These are phyloP conservation scores for Piper betle DNA, from an alignment of 164 flowering plant genomes.

Conservation along the genomic window DNA sequence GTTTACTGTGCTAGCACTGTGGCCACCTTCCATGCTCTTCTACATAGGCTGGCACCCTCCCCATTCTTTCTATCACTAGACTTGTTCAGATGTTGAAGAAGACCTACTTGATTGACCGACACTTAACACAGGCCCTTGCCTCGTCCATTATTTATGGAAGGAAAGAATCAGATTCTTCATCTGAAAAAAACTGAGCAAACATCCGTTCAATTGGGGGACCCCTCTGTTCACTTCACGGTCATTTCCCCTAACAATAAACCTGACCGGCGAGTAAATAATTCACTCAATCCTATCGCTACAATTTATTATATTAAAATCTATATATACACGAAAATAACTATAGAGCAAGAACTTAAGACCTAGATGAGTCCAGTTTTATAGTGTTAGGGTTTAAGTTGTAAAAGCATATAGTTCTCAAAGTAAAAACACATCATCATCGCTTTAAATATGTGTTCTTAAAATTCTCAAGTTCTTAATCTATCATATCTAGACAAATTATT, in stretches of 20 bases:
- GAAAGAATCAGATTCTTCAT: conserved; percentile 2
- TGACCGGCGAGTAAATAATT: background rate
- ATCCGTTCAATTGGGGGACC: background rate
- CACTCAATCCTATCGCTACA: too few relatives aligned
- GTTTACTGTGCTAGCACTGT: conserved; percentile 16
- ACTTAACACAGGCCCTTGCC: background rate
- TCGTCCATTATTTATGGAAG: background rate
- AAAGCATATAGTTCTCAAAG: too few relatives aligned
- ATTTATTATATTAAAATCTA: too few relatives aligned
- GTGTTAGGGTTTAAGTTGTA: too few relatives aligned
- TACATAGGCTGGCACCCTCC: conserved; percentile 20
- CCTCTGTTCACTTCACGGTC: background rate
- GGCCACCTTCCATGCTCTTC: conserved; percentile 26
- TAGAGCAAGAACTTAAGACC: too few relatives aligned
- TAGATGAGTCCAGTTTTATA: too few relatives aligned
- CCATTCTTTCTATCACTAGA: background rate
- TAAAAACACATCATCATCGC: too few relatives aligned
- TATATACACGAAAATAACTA: too few relatives aligned
- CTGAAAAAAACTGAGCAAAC: conserved; percentile 1
- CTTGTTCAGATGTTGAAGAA: background rate
- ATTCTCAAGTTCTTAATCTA: too few relatives aligned
- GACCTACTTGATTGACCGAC: background rate
- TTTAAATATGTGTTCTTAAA: too few relatives aligned
- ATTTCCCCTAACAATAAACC: background rate
- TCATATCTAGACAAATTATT: too few relatives aligned